Evolutionary conservation across 129 eudicot species (phyloP).

Genomic region (Pseudognaphalium luteoalbum): DNA sequence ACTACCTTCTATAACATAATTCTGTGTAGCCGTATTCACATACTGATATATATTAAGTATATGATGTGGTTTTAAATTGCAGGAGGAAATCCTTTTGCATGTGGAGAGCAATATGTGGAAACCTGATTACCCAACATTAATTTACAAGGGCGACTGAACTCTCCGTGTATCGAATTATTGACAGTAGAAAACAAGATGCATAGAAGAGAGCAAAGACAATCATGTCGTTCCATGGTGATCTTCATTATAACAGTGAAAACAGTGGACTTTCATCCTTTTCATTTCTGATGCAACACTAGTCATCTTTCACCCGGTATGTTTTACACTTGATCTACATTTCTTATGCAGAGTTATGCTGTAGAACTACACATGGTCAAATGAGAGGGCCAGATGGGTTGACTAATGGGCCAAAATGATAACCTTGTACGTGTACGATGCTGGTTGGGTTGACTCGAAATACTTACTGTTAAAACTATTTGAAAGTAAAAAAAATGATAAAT

Average conservation of each 20-base stretch:
- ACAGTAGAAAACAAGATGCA: slow-evolving; percentile 1
- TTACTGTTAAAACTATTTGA: neutral
- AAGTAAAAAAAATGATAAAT: too few relatives aligned
- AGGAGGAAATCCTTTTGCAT: slow-evolving; percentile 67
- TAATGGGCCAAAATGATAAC: neutral
- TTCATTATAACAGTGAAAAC: slow-evolving; percentile 17
- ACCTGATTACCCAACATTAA: slow-evolving; percentile 85
- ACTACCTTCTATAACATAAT: slow-evolving; percentile 12
- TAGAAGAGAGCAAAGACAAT: slow-evolving; percentile 1
- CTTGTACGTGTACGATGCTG: neutral
- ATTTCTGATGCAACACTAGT: neutral
- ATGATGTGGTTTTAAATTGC: slow-evolving; percentile 20
- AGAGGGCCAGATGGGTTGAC: neutral
- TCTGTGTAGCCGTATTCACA: neutral
- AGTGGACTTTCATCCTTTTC: neutral
- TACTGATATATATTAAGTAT: neutral
- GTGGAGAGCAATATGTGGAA: slow-evolving; percentile 86
- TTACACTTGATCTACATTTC: slow-evolving; percentile 5
- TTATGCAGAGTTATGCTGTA: too few relatives aligned
- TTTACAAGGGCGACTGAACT: slow-evolving; percentile 59
- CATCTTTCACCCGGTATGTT: slow-evolving; percentile 14
- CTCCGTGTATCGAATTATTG: neutral
- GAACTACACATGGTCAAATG: neutral
- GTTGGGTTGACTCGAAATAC: neutral
- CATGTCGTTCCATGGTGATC: slow-evolving; percentile 19